Conservation (phyloP, 2,329 filamentous ascomycete genomes). For the Pyrenochaeta sp. region DNA sequence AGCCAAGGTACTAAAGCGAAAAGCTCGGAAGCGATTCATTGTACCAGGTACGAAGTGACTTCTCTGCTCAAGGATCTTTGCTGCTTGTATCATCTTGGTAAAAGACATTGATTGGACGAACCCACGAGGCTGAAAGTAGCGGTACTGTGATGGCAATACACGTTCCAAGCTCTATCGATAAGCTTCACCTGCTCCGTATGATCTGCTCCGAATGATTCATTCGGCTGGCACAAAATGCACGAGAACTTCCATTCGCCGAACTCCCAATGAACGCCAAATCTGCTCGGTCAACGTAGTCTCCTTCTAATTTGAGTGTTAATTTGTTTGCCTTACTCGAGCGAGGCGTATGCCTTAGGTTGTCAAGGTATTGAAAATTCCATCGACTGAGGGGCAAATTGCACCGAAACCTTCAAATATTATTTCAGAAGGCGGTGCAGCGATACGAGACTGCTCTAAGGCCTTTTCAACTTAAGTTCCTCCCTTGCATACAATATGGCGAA, state of each 20-base stretch:
- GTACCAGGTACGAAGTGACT: conserved; percentile 57
- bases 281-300: not conserved
- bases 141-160: not conserved
- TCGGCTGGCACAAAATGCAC: not conserved
- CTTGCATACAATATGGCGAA: conserved; percentile 55
- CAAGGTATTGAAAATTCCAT: conserved; percentile 22
- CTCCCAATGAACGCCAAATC: not conserved
- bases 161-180: conserved; percentile 1
- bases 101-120: conserved; percentile 2
- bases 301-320: not conserved
- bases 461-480: too few species aligned
- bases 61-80: conserved; percentile 57
- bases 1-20: conserved; percentile 1
- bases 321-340: not conserved
- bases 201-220: conserved; percentile 20
- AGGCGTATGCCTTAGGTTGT: not conserved
- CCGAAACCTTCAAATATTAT: not conserved
- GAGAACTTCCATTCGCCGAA: not conserved
- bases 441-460: not conserved
- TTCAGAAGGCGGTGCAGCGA: not conserved
- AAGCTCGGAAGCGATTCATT: not conserved
- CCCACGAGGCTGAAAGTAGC: too few species aligned
- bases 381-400: conserved; percentile 25
- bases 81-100: conserved; percentile 51
- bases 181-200: conserved; percentile 11